phyloP scores from a whole-genome alignment of 495 filamentous ascomycete genomes.

The Astrocystis sublimbata region DNA sequence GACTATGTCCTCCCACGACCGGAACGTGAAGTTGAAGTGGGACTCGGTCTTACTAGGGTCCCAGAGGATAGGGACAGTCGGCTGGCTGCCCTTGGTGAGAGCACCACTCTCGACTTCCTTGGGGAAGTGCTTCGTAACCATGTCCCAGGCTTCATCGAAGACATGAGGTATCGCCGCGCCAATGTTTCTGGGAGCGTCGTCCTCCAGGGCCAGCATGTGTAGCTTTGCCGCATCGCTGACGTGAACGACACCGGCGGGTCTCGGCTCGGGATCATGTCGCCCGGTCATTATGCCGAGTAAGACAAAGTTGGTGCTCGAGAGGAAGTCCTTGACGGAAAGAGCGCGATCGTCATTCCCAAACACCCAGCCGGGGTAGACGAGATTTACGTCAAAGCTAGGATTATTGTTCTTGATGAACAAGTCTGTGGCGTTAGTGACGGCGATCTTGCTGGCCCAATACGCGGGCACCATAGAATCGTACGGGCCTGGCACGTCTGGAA shows the following conservation, averaged over 20 bases:
- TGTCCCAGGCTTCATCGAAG: conserved; percentile 6
- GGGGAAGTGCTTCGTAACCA: conserved; percentile 22
- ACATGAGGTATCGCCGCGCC: background rate
- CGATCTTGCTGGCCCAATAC: too few relatives aligned
- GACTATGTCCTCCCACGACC: conserved; percentile 47
- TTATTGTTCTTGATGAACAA: too few relatives aligned
- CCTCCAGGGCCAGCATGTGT: conserved; percentile 36
- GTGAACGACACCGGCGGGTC: conserved; percentile 32
- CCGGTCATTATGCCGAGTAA: too few relatives aligned
- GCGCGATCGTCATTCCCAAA: too few relatives aligned
- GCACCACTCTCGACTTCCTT: conserved; percentile 25
- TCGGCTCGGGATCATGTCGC: too few relatives aligned
- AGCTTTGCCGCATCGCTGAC: conserved; percentile 42
- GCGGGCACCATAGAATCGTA: too few relatives aligned
- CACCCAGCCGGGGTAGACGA: too few relatives aligned
- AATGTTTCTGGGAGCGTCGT: conserved; percentile 15
- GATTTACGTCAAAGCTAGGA: too few relatives aligned
- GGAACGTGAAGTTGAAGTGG: conserved; percentile 44
- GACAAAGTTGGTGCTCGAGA: too few relatives aligned
- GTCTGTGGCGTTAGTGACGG: too few relatives aligned
- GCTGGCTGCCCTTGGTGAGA: conserved; percentile 21
- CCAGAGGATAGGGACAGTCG: conserved; percentile 26
- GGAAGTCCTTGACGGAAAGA: too few relatives aligned
- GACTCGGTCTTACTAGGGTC: conserved; percentile 42
- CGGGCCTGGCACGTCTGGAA: background rate